Percentiles rank a stretch among this genome's conserved stretches.
Conservation (phyloP, 352 stramenopile genomes). For the Lagenidium sp. region DNA sequence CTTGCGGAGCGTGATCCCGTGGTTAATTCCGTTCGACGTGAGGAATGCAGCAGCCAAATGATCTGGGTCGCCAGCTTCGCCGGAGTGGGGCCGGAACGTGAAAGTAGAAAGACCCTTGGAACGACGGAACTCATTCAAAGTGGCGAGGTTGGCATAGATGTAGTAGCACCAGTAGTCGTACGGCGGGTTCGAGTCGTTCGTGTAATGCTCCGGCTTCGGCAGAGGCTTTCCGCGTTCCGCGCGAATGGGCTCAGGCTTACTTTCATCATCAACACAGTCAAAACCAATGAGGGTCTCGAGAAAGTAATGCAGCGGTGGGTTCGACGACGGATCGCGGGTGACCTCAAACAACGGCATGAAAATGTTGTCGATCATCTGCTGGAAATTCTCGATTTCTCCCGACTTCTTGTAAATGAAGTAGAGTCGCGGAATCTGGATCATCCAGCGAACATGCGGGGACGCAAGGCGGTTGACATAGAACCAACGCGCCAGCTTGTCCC, state of each 20-base stretch:
- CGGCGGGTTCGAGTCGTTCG: constrained; percentile 82
- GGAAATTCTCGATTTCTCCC: constrained; percentile 90
- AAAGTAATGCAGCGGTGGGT: constrained; percentile 89
- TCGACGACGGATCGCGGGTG: constrained; percentile 91
- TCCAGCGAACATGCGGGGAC: constrained; percentile 94
- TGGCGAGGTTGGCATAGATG: constrained; percentile 95
- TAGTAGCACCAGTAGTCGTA: constrained; percentile 97
- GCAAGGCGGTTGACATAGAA: constrained; percentile 91
- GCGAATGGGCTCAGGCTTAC: constrained; percentile 85
- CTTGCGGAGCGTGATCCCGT: constrained; percentile 97
- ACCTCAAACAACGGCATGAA: constrained; percentile 98
- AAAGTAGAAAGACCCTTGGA: constrained; percentile 89
- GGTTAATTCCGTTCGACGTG: constrained; percentile 94
- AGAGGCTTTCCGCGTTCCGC: constrained; percentile 70
- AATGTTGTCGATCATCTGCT: constrained; percentile 98
- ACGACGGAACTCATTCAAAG: constrained; percentile 92
- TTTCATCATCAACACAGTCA: constrained; percentile 99
- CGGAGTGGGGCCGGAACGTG: constrained; percentile 96
- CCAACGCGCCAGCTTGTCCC: constrained; percentile 95
- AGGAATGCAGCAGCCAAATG: constrained; percentile 91
- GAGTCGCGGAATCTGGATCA: constrained; percentile 96
- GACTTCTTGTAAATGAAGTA: constrained; percentile 96
- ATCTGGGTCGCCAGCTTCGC: constrained; percentile 96
- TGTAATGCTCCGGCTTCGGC: constrained; percentile 83
- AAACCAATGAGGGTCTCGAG: constrained; percentile 95